These are phyloP conservation scores for Aspergillus sp. DNA, from an alignment of 2,329 filamentous ascomycete species.

Conservation along the genomic window DNA sequence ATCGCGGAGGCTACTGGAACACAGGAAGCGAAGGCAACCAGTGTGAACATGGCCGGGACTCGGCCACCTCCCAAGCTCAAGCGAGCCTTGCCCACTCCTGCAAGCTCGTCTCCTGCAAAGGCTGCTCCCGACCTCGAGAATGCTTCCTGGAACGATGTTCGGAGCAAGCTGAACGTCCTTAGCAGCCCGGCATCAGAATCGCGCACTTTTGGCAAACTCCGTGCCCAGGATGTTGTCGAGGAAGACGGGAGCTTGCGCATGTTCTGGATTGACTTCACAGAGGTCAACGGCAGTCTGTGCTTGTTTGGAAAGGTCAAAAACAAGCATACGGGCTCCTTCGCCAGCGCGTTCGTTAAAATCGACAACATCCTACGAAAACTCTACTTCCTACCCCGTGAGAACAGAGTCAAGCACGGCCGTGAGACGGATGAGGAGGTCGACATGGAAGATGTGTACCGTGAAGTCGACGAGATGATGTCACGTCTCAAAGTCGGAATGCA, in stretches of 20 bases:
- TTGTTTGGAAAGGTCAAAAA: slow-evolving; percentile 95
- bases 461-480: slow-evolving; percentile 86
- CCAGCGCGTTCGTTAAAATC: slow-evolving; percentile 93
- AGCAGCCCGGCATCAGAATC: slow-evolving; percentile 68
- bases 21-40: slow-evolving; percentile 61
- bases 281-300: slow-evolving; percentile 86
- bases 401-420: slow-evolving; percentile 57
- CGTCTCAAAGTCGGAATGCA: slow-evolving; percentile 81
- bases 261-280: slow-evolving; percentile 97
- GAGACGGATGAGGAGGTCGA: slow-evolving; percentile 75
- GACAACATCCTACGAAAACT: slow-evolving; percentile 92
- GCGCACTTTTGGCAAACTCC: slow-evolving; percentile 71
- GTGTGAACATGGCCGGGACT: slow-evolving; percentile 81
- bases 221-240: slow-evolving; percentile 82
- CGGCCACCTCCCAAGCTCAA: slow-evolving; percentile 73
- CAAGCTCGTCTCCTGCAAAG: slow-evolving; percentile 72
- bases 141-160: slow-evolving; percentile 85
- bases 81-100: slow-evolving; percentile 69
- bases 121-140: slow-evolving; percentile 64
- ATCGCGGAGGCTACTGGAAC: slow-evolving; percentile 72
- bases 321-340: slow-evolving; percentile 73
- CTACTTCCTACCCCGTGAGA: slow-evolving; percentile 82
- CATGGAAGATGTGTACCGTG: slow-evolving; percentile 86
- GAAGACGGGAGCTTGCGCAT: slow-evolving; percentile 87
- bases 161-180: slow-evolving; percentile 79